Conservation (phyloP, 2,329 filamentous ascomycete species). For the Mollisiaceae sp. region DNA sequence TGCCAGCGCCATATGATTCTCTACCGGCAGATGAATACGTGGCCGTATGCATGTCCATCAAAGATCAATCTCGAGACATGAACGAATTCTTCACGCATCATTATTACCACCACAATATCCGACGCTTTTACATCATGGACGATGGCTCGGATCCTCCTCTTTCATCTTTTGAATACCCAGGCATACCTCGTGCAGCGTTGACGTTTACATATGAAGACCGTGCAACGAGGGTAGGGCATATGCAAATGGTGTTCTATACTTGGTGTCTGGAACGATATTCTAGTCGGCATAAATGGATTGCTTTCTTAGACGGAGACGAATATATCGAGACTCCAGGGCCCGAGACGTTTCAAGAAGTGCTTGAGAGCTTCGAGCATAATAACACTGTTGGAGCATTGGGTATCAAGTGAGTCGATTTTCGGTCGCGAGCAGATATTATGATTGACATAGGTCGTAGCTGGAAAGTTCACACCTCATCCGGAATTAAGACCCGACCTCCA, state of each 20-base stretch:
- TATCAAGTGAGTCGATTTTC: slow-evolving; percentile 32
- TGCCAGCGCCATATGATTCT: background rate
- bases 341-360: slow-evolving; percentile 38
- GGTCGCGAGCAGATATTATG: no score
- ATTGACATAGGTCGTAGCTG: slow-evolving; percentile 30
- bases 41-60: slow-evolving; percentile 36
- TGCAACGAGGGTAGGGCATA: slow-evolving; percentile 8
- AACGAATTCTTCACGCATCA: slow-evolving; percentile 38
- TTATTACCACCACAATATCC: slow-evolving; percentile 36
- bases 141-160: slow-evolving; percentile 37
- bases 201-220: slow-evolving; percentile 35
- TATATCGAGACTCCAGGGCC: slow-evolving; percentile 32
- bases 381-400: slow-evolving; percentile 40
- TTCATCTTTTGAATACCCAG: slow-evolving; percentile 30
- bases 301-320: slow-evolving; percentile 43
- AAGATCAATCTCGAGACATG: slow-evolving; percentile 35
- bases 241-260: slow-evolving; percentile 34
- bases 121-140: slow-evolving; percentile 39
- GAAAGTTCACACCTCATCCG: slow-evolving; percentile 41
- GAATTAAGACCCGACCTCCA: slow-evolving; percentile 35
- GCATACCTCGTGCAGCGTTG: slow-evolving; percentile 32
- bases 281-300: slow-evolving; percentile 42
- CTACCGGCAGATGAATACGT: slow-evolving; percentile 31
- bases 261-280: slow-evolving; percentile 35
- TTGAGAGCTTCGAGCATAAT: slow-evolving; percentile 37